Conservation (phyloP, 176 grass and related monocot species). For the Triticum aestivum region IWGSC_CS_RefSeq_v2.1 NC_057796.1:434188417-434188916, state of each 20-base stretch:
- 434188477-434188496: background rate
- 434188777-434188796: slow-evolving; percentile 71
- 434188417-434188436: slow-evolving; percentile 63
- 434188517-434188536: background rate
- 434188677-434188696: background rate
- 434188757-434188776: slow-evolving; percentile 95
- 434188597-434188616: background rate
- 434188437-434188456: slow-evolving; percentile 87
- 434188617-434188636: background rate
- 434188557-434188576: too few relatives aligned
- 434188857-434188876: slow-evolving; percentile 98
- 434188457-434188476: background rate
- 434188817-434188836: slow-evolving; percentile 96
- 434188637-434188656: background rate
- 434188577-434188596: background rate
- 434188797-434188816: slow-evolving; percentile 93
- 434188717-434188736: slow-evolving; percentile 64
- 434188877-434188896: slow-evolving; percentile 82
- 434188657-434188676: background rate
- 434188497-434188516: background rate
- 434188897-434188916: slow-evolving; percentile 96
- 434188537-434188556: too few relatives aligned
- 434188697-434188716: background rate
- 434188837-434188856: slow-evolving; percentile 91
- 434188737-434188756: slow-evolving; percentile 93